These are phyloP conservation scores for Aurantiochytrium sp. DNA, from an alignment of 108 stramenopile species.

Conservation along the genomic window DNA sequence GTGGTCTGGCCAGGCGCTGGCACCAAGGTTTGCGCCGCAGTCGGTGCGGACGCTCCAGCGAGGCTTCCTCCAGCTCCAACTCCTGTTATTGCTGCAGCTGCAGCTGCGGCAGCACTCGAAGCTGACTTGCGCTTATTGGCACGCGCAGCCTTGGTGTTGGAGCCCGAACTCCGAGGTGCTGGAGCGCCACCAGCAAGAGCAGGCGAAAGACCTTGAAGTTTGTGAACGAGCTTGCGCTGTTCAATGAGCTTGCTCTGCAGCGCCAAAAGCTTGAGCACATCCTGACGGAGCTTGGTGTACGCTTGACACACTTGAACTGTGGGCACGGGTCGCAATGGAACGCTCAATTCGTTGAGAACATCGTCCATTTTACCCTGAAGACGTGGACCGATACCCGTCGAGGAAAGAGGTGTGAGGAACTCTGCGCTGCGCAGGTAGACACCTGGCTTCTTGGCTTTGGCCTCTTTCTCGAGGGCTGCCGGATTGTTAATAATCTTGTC, in stretches of 20 bases:
- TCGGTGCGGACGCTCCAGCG: neutral
- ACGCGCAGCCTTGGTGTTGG: neutral
- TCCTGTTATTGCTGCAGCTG: neutral
- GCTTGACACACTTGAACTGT: neutral
- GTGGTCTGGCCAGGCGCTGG: too few relatives aligned
- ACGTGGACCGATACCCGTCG: neutral
- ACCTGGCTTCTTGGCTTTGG: neutral
- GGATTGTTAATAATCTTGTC: neutral
- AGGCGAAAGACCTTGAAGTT: neutral
- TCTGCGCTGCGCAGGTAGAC: constrained; percentile 1
- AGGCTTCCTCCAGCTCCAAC: neutral
- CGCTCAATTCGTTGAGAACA: neutral
- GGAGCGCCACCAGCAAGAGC: neutral
- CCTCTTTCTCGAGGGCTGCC: neutral
- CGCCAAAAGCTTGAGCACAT: neutral
- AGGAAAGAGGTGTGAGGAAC: neutral
- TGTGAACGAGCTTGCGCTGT: neutral
- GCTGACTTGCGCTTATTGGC: neutral
- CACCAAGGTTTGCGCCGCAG: neutral
- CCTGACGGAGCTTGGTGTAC: neutral
- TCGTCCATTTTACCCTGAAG: neutral
- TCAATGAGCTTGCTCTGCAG: neutral
- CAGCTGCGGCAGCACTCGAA: neutral
- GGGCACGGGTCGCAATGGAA: neutral
- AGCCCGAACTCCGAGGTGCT: too few relatives aligned